Base-by-base conservation (phyloP, 2,329 filamentous ascomycete species). In the Pseudovirgaria hyperparasitica region DNA sequence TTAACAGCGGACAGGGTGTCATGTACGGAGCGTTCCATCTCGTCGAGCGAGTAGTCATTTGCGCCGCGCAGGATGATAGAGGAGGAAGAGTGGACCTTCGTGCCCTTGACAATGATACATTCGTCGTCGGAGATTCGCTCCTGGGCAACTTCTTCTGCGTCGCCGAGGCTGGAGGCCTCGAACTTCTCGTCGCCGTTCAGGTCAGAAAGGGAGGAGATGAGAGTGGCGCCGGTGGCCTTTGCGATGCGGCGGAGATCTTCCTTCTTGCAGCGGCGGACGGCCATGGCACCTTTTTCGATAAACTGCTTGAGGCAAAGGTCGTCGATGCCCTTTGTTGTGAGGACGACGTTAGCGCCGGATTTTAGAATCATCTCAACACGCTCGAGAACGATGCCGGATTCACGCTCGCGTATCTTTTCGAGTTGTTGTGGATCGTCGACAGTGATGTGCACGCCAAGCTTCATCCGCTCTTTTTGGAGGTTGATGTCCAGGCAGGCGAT, bases 41-140 rank as follows among this genome's bases (percentile, higher is more conserved):
- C 90, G 49, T 98, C 90, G 16, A 98, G 73, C 34, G 84, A 82
- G 62, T 81, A 96, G 57, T 98, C 90, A 59, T 98, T 96, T 42
- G 90, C 70, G 23, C 90, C 90, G 32, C 90, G 82, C 28, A 98
- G 79, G 42, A 98, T 92, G 57, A 94, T 85, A 11, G 90, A 98
- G 16, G 90, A 86, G 5, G 86, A 92, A 3, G 80, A 90, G 60
- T 90, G 84, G 16, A 80, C 72, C 65, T 94, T 96, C 47, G 90
- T 93, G 29, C 87, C 87, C 67, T 90, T 93, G 53, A 98, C 71
- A 37, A 98, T 63, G 40, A 98, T 98, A 58, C 87, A 96, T 65
- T 98, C 90, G 43, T 98, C 90, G 47, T 98, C 90, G 3, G 90
- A 96, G 53, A 98, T 96, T 48, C 87, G 80, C 66, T 96, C 90